Conservation (phyloP, 208 protist genomes). For the Tritrichomonas foetus region DNA sequence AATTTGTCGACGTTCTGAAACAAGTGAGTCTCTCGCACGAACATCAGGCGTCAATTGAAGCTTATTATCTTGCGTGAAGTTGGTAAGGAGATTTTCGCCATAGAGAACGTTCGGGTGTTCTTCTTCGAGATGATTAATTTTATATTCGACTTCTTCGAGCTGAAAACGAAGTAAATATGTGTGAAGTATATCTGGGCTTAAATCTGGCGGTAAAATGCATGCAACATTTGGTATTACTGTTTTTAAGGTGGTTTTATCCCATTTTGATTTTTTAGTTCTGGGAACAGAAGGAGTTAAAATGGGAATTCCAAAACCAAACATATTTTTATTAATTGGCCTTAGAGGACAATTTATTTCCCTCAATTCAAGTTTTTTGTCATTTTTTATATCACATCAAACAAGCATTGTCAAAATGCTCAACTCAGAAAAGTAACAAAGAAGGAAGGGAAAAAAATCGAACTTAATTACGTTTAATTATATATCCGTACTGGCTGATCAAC, state of each 20-base stretch:
- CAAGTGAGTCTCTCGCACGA: not conserved
- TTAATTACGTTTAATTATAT: no score
- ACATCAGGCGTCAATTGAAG: not conserved
- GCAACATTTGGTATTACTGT: conserved; percentile 32
- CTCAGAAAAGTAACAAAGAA: no score
- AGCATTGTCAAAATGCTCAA: no score
- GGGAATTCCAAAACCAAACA: no score
- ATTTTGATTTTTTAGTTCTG: not conserved
- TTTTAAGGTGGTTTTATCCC: not conserved
- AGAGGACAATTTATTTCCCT: no score
- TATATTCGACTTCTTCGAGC: conserved; percentile 38
- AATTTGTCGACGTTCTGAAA: not conserved
- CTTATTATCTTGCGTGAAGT: not conserved
- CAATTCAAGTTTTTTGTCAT: no score
- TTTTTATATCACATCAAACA: no score
- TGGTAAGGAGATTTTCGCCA: not conserved
- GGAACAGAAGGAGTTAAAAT: no score
- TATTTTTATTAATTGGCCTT: no score
- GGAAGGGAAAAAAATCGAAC: no score
- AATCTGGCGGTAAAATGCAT: not conserved
- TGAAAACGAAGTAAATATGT: not conserved
- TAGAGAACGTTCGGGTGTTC: not conserved
- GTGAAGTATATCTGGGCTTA: not conserved
- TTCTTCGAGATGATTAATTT: not conserved
- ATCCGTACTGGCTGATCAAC: no score